Conservation (phyloP, 2,329 filamentous ascomycete genomes). For the Aspergillus piperis region DNA sequence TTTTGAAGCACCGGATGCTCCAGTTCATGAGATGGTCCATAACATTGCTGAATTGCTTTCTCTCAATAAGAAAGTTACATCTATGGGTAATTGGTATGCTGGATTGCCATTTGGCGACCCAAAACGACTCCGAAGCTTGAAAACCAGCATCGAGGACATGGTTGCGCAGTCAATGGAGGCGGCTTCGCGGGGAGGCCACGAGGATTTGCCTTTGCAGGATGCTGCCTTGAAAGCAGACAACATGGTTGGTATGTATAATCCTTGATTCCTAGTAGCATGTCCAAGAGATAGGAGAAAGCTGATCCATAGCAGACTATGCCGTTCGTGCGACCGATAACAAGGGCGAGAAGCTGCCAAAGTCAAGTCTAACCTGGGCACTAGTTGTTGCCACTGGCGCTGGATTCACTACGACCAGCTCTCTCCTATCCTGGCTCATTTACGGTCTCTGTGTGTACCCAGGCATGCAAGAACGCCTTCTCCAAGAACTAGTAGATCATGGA, state of each 20-base stretch:
- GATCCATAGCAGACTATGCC: constrained; percentile 48
- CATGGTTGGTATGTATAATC: constrained; percentile 37
- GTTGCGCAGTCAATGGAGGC: constrained; percentile 25
- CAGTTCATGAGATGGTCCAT: constrained; percentile 54
- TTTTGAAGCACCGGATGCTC: constrained; percentile 47
- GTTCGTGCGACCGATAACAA: constrained; percentile 56
- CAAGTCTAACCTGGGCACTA: constrained; percentile 44
- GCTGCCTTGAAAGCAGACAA: constrained; percentile 45
- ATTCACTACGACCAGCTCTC: constrained; percentile 62
- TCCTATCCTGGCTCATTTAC: constrained; percentile 62
- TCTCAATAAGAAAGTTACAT: constrained; percentile 61
- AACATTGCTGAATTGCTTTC: constrained; percentile 54
- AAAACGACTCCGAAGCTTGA: constrained; percentile 38
- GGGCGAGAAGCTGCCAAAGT: constrained; percentile 55
- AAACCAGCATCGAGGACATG: constrained; percentile 22
- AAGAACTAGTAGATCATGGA: constrained; percentile 58
- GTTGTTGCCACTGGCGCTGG: constrained; percentile 59
- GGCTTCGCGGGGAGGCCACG: constrained; percentile 23
- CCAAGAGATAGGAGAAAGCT: too few species aligned
- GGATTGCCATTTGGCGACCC: constrained; percentile 61
- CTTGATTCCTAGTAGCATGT: too few species aligned
- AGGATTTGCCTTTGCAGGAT: constrained; percentile 40
- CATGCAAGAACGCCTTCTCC: constrained; percentile 59
- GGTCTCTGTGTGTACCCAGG: constrained; percentile 56
- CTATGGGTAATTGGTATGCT: constrained; percentile 58